A percentile compares a stretch with the other conserved stretches of the same genome.
phyloP scores from a whole-genome alignment of 1,139 yeast genomes.

The Suhomyces terraborum region DNA sequence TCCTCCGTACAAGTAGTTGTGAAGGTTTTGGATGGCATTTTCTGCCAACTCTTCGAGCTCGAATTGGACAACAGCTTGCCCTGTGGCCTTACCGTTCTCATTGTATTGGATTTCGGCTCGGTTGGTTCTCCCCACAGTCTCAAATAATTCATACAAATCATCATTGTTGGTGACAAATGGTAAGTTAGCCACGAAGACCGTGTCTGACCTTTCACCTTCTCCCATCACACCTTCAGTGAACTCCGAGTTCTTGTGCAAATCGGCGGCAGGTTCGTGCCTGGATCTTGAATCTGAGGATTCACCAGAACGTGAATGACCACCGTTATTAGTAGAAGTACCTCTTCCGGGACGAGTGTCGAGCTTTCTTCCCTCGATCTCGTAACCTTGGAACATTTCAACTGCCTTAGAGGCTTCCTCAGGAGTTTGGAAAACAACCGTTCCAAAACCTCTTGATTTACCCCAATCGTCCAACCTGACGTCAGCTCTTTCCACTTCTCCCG shows the following conservation, averaged over 20 bases:
- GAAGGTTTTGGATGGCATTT: slow-evolving; percentile 69
- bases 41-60: slow-evolving; percentile 70
- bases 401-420: slow-evolving; percentile 65
- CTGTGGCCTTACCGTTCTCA: slow-evolving; percentile 70
- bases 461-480: slow-evolving; percentile 69
- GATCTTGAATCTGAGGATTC: slow-evolving; percentile 15
- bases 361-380: slow-evolving; percentile 66
- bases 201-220: slow-evolving; percentile 63
- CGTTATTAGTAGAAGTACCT: slow-evolving; percentile 17
- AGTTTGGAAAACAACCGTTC: slow-evolving; percentile 66
- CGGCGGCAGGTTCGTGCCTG: slow-evolving; percentile 14
- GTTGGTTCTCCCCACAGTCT: slow-evolving; percentile 75
- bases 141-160: slow-evolving; percentile 84
- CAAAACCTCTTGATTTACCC: slow-evolving; percentile 86
- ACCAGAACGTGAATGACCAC: slow-evolving; percentile 16
- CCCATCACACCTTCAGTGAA: slow-evolving; percentile 68
- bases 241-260: slow-evolving; percentile 41
- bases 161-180: slow-evolving; percentile 88
- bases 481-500: slow-evolving; percentile 77
- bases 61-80: slow-evolving; percentile 82
- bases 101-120: slow-evolving; percentile 78
- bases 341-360: slow-evolving; percentile 73
- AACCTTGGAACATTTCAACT: slow-evolving; percentile 64
- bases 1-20: slow-evolving; percentile 83
- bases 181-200: slow-evolving; percentile 72